These are phyloP conservation scores for Solanum hybrid DNA, from an alignment of 305 asterid species.

Conservation along the genomic window DNA sequence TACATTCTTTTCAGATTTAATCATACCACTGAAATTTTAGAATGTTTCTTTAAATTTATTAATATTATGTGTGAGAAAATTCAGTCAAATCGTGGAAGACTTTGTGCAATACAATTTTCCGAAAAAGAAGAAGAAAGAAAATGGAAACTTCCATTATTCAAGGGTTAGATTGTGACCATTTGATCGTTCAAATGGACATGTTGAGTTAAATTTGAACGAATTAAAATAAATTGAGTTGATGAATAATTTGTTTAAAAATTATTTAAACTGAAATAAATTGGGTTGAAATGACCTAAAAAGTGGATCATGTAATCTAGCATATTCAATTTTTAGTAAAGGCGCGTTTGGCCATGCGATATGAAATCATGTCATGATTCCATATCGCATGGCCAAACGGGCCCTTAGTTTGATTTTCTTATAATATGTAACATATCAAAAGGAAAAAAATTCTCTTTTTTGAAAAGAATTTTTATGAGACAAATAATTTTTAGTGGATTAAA, in stretches of 20 bases:
- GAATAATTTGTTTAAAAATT: too few relatives aligned
- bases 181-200: neutral
- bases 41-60: neutral
- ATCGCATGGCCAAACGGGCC: too few relatives aligned
- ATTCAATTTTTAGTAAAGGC: too few relatives aligned
- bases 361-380: too few relatives aligned
- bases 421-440: too few relatives aligned
- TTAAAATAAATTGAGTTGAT: too few relatives aligned
- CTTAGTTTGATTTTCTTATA: too few relatives aligned
- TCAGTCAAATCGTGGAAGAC: neutral
- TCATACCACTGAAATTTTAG: neutral
- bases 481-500: too few relatives aligned
- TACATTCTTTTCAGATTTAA: neutral
- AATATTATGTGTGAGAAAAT: neutral
- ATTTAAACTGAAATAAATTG: too few relatives aligned
- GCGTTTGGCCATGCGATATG: too few relatives aligned
- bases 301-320: neutral
- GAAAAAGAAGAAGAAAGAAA: neutral
- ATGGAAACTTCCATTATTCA: neutral
- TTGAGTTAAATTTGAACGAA: neutral
- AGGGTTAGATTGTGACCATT: neutral
- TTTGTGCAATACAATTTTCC: neutral
- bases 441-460: too few relatives aligned
- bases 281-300: too few relatives aligned
- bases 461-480: neutral